Percentiles rank a stretch among this genome's conserved stretches.
Conservation (phyloP, 2,329 filamentous ascomycete genomes). For the Sporothrix pseudoabietina region DNA sequence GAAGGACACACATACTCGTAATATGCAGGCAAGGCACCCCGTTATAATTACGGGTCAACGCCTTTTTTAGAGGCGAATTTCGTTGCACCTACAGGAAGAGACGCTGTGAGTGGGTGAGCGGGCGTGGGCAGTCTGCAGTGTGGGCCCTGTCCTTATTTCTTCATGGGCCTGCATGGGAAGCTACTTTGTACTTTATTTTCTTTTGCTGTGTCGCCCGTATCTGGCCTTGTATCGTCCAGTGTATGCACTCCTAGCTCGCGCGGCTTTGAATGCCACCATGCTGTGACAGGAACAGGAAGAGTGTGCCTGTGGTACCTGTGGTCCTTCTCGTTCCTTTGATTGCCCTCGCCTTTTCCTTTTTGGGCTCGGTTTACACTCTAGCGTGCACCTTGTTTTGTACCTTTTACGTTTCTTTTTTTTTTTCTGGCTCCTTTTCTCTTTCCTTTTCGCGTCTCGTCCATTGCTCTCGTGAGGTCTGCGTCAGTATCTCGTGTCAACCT, state of each 20-base stretch:
- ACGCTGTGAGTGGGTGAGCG: conserved; percentile 22
- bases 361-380: conserved; percentile 20
- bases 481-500: conserved; percentile 19
- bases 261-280: not conserved
- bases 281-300: not conserved
- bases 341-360: not conserved
- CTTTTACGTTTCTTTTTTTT: not conserved
- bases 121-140: not conserved
- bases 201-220: not conserved
- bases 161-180: not conserved
- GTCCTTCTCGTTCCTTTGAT: not conserved
- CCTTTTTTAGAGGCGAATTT: conserved; percentile 10
- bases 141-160: not conserved
- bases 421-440: not conserved
- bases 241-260: not conserved
- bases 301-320: not conserved
- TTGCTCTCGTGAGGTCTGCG: conserved; percentile 21
- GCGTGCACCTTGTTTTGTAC: conserved; percentile 17
- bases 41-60: conserved; percentile 20
- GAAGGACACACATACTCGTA: not conserved
- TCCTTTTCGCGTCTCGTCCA: conserved; percentile 7
- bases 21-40: not conserved
- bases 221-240: not conserved
- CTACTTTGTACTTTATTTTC: not conserved
- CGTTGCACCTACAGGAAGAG: conserved; percentile 21